Base-by-base conservation (phyloP, 2,329 filamentous ascomycete species). In the Trichoderma polysporum region DNA sequence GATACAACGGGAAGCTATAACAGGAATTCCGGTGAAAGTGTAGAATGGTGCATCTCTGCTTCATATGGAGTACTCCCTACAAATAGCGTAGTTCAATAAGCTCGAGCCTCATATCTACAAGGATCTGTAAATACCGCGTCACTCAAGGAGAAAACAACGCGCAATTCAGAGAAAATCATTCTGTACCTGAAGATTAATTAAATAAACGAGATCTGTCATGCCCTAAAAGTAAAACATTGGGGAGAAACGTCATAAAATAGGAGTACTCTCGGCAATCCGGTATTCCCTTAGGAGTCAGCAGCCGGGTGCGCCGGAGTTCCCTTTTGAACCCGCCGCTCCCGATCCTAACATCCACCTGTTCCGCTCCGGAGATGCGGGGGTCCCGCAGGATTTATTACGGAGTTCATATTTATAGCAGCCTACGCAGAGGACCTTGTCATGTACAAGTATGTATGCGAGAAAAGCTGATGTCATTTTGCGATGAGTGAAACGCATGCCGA, bases 271-370 rank as follows among this genome's bases (percentile, higher is more conserved):
- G 60, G 60, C 35, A 63, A 33, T 35, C 50, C 60, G 35, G 60
- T 45, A 63, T 52, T n/a, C 19, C 37, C 8, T 22, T n/a, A 45
- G 29, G 47, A 50, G 29, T 54, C 59, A 47, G 59, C 17, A 53
- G 50, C 19, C 60, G 60, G 60, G 27, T 47, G 25, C 15, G 58
- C 60, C 60, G 60, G 50, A 64, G 39, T 35, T 50, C 50, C 22
- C 39, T 9, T 56, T 47, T 29, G 19, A 54, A 47, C 33, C 60
- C 49, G 22, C 49, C 19, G 45, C 60, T 56, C 35, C 60, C 60
- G 49, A 41, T 54, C 49, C 49, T 41, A 25, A 12, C 60, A 63
- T 54, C 33, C 41, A 61, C 45, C 50, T n/a, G 50, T 64, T 64
- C 60, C 60, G 60, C 50, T 33, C 60, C 50, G 60, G 50, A 8